Conservation (phyloP, 495 filamentous ascomycete genomes). For the Jackrogersella multiformis region DNA sequence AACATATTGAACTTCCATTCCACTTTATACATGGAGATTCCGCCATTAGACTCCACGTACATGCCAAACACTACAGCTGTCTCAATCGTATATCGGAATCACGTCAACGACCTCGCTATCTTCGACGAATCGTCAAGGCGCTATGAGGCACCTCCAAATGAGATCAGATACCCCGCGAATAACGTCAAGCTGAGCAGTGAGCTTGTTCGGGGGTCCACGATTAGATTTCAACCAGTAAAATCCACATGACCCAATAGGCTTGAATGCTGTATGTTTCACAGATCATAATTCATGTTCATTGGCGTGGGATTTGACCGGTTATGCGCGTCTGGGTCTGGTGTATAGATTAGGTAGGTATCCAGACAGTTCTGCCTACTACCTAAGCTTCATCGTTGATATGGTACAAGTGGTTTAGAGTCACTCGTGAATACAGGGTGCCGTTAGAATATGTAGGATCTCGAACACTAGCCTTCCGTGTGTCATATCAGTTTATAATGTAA, state of each 20-base stretch:
- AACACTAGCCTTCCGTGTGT: neutral
- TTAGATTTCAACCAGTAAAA: constrained; percentile 12
- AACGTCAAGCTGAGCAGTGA: constrained; percentile 29
- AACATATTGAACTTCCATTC: neutral
- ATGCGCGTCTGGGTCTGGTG: neutral
- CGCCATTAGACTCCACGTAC: constrained; percentile 8
- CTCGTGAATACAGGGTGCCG: neutral
- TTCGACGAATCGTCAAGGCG: constrained; percentile 30
- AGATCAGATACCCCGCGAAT: constrained; percentile 42
- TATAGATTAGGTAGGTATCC: neutral
- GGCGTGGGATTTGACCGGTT: neutral
- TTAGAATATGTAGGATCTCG: neutral
- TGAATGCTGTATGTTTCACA: constrained; percentile 5
- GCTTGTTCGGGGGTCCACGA: constrained; percentile 11
- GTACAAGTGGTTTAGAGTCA: neutral
- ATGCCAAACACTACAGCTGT: constrained; percentile 12
- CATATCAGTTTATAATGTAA: neutral
- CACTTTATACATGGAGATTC: constrained; percentile 17
- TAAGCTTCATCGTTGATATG: neutral
- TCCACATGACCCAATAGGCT: neutral
- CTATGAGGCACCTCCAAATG: constrained; percentile 30
- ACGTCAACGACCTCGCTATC: constrained; percentile 32
- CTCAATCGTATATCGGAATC: constrained; percentile 26
- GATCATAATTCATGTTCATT: neutral
- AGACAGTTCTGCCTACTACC: neutral